Evolutionary conservation across 2,329 filamentous ascomycete genomes (phyloP).

Genomic region (Sporothrix curviconia): DNA sequence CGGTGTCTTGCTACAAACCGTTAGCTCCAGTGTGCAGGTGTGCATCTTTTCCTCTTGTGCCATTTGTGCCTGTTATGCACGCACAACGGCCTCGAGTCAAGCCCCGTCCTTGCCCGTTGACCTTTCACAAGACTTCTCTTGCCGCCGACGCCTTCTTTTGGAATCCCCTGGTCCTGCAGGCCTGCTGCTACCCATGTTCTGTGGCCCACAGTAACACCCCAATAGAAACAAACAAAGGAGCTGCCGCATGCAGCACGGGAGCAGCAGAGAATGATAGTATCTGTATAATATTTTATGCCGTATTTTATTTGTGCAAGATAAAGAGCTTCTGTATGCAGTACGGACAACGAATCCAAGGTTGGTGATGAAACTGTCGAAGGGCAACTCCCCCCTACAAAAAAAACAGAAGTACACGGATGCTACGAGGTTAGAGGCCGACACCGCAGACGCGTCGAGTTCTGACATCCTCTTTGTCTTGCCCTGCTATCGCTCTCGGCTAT

Average conservation of each 20-base stretch:
- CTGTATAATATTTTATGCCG: too few relatives aligned
- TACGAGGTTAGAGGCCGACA: neutral
- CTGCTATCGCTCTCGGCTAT: neutral
- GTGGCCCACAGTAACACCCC: neutral
- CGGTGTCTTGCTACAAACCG: conserved; percentile 8
- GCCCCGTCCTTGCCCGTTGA: conserved; percentile 18
- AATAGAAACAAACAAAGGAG: neutral
- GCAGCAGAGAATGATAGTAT: too few relatives aligned
- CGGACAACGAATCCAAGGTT: too few relatives aligned
- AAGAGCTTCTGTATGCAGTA: too few relatives aligned
- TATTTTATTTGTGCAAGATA: too few relatives aligned
- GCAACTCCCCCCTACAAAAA: too few relatives aligned
- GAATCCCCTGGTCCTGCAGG: conserved; percentile 12
- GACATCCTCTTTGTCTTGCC: neutral
- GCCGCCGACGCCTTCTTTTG: conserved; percentile 28
- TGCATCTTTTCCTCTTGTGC: neutral
- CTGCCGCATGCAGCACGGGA: too few relatives aligned
- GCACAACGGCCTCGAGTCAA: conserved; percentile 1
- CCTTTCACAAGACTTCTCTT: conserved; percentile 39
- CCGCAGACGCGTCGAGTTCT: neutral
- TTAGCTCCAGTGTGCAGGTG: conserved; percentile 2
- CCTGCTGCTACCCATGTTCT: conserved; percentile 1
- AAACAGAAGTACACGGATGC: neutral
- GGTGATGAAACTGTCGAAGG: too few relatives aligned
- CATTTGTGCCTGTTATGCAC: conserved; percentile 11